These are phyloP conservation scores for Rhodomyrtus psidioides DNA, from an alignment of 441 rosid species.

Conservation along the genomic window DNA sequence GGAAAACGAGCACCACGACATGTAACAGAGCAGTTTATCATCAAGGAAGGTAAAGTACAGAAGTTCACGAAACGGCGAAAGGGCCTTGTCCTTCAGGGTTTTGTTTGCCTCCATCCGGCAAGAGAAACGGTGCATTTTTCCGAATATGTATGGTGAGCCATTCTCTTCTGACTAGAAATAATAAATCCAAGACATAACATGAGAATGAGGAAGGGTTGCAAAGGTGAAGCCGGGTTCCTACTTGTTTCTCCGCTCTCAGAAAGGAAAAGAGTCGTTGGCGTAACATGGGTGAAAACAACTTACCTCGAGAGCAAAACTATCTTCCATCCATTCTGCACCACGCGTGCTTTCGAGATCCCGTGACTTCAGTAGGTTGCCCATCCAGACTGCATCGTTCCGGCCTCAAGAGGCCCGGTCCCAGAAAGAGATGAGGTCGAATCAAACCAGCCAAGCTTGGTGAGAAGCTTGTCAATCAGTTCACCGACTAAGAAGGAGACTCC, in stretches of 20 bases:
- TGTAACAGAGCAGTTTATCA: background rate
- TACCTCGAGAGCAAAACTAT: background rate
- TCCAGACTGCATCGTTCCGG: background rate
- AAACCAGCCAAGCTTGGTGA: conserved; percentile 44
- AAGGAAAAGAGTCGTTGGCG: background rate
- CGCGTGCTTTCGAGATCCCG: background rate
- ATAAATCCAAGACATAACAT: background rate
- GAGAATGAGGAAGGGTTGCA: background rate
- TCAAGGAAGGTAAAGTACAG: background rate
- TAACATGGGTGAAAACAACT: background rate
- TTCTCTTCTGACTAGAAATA: background rate
- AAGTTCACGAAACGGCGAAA: background rate
- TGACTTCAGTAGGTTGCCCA: conserved; percentile 24
- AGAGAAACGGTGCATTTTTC: background rate
- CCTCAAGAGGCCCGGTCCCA: background rate
- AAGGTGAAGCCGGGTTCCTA: background rate
- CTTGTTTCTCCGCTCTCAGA: background rate
- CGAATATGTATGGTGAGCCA: background rate
- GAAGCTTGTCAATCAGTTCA: conserved; percentile 32
- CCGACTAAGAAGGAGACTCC: conserved; percentile 60
- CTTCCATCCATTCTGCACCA: background rate
- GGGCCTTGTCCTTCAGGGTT: background rate
- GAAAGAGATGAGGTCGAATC: conserved; percentile 12
- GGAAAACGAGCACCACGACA: background rate
- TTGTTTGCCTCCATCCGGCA: background rate